These are phyloP conservation scores for Volvox reticuliferus DNA, from an alignment of 139 green algal genomes.

Conservation along the genomic window DNA sequence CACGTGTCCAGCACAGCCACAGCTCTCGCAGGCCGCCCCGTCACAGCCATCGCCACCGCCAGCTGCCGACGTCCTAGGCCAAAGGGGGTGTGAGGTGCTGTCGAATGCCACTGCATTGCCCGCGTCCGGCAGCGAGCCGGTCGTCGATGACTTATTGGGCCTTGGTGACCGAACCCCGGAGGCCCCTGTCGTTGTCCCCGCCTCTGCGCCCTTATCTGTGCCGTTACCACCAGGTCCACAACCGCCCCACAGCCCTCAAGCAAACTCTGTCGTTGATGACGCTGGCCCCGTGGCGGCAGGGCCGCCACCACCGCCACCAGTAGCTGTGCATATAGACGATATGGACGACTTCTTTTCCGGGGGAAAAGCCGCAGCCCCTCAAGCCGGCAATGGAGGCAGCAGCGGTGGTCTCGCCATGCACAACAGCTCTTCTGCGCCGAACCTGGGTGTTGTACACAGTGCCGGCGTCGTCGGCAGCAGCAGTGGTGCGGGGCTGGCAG, in stretches of 20 bases:
- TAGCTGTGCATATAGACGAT: slow-evolving; percentile 45
- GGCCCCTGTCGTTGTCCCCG: background rate
- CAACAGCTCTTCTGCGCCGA: slow-evolving; percentile 8
- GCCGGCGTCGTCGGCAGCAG: background rate
- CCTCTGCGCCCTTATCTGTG: background rate
- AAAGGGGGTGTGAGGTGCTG: background rate
- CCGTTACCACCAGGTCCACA: background rate
- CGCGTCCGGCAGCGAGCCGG: background rate
- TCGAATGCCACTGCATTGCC: background rate
- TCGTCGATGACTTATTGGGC: slow-evolving; percentile 54
- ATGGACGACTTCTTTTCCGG: slow-evolving; percentile 67
- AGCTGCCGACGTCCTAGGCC: slow-evolving; percentile 15
- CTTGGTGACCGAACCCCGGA: slow-evolving; percentile 22
- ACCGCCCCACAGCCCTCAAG: background rate
- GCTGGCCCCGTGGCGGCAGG: background rate
- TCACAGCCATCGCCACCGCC: no score
- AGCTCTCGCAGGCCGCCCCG: no score
- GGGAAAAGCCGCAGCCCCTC: slow-evolving; percentile 9
- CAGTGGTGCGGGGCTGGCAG: background rate
- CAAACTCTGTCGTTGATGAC: background rate
- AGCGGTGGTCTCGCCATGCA: slow-evolving; percentile 14
- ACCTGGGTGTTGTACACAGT: background rate
- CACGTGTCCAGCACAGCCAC: background rate
- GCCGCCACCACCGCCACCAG: background rate
- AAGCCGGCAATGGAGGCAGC: background rate